A percentile compares a stretch with the other conserved stretches of the same genome.
Conservation (phyloP, 2,329 filamentous ascomycete species). For the Calonectria hongkongensis region DNA sequence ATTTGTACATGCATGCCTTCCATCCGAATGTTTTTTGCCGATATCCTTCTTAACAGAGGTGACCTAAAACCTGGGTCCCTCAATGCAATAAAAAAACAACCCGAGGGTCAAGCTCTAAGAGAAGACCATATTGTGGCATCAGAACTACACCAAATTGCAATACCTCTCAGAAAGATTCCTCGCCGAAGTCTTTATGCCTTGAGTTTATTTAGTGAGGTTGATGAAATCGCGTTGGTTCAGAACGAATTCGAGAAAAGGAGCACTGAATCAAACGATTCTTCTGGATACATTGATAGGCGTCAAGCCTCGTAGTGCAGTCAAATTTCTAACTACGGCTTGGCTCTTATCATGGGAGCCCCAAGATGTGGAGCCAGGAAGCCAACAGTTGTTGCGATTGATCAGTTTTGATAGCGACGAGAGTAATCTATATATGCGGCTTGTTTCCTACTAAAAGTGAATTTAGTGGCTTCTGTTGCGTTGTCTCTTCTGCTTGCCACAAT, state of each 20-base stretch:
- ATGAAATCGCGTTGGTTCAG: background rate
- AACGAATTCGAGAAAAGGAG: background rate
- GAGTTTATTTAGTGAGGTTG: background rate
- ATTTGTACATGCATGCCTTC: constrained; percentile 8
- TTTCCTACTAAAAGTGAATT: no score
- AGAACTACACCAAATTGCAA: background rate
- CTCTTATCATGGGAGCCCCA: no score
- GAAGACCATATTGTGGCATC: background rate
- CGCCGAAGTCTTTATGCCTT: background rate
- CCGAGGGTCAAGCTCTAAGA: background rate
- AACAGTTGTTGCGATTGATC: no score
- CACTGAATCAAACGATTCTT: background rate
- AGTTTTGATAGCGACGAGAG: no score
- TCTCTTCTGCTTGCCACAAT: no score
- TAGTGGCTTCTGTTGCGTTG: no score
- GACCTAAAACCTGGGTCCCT: background rate
- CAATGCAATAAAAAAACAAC: background rate
- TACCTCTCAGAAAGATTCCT: background rate
- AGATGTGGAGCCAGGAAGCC: no score
- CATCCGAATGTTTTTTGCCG: background rate
- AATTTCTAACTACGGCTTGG: no score
- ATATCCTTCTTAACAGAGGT: background rate
- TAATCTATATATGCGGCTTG: no score
- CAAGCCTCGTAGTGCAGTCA: no score
- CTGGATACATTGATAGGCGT: no score